phyloP scores from a whole-genome alignment of 768 basidiomycete genomes.

The Auricularia cornea region DNA sequence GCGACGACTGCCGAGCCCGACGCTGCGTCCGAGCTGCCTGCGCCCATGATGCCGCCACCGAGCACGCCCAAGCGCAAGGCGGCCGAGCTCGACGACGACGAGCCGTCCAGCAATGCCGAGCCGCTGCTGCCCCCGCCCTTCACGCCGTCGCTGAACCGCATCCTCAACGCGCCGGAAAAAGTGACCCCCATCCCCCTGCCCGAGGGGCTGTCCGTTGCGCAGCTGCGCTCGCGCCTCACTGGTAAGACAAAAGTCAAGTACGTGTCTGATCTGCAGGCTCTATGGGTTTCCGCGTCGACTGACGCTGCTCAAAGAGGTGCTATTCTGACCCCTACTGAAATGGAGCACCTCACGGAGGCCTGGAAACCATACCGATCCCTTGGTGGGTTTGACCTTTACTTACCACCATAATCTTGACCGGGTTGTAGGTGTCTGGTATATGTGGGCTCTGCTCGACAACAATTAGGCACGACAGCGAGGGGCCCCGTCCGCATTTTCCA shows the following conservation, averaged over 20 bases:
- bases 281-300: slow-evolving; percentile 9
- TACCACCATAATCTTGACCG: slow-evolving; percentile 1
- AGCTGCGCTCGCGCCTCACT: slow-evolving; percentile 50
- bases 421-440: slow-evolving; percentile 64
- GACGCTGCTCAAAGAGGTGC: slow-evolving; percentile 42
- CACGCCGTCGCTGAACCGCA: slow-evolving; percentile 60
- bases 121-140: slow-evolving; percentile 44
- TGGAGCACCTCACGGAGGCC: slow-evolving; percentile 72
- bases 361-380: slow-evolving; percentile 78
- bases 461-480: too few relatives aligned
- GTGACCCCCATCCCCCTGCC: slow-evolving; percentile 38
- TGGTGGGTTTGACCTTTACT: slow-evolving; percentile 35
- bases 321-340: slow-evolving; percentile 70
- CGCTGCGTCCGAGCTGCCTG: neutral
- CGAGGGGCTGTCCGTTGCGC: slow-evolving; percentile 45
- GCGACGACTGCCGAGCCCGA: slow-evolving; percentile 3
- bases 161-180: slow-evolving; percentile 26
- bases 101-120: slow-evolving; percentile 9
- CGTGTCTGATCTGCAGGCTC: too few relatives aligned
- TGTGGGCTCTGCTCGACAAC: slow-evolving; percentile 76
- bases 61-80: neutral
- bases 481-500: too few relatives aligned
- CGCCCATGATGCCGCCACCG: neutral
- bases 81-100: neutral
- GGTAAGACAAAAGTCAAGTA: slow-evolving; percentile 71